Base-by-base conservation (phyloP, 108 stramenopile genomes). In the Hondaea fermentalgiana region DNA sequence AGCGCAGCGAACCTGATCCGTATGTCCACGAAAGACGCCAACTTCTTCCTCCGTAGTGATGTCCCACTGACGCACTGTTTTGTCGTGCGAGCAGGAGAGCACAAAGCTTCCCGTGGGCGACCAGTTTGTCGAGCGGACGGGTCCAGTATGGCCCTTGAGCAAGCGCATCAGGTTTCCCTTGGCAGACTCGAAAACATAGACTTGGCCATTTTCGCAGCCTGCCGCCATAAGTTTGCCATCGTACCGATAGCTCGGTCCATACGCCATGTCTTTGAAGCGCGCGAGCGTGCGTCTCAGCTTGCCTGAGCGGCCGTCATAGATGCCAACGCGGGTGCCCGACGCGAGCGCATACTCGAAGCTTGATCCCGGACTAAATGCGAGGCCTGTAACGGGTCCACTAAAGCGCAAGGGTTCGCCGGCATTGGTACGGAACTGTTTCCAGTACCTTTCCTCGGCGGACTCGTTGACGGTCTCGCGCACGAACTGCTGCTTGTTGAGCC, bases 51-150 rank as follows among this genome's bases (percentile, higher is more conserved):
- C 92, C 17, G 89, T 90, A 23, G 89, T 35, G 5, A 91, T 8
- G 55, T 92, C 92, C 88, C 88, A 92, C 21, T 43, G 47, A 4
- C 45, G 47, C 6, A 57, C 44, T 12, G 45, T 58, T 5, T 59
- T n/a, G 58, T 92, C 92, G 53, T 90, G 90, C 21, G 87, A 72
- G 4, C 29, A 88, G 47, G 90, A 83, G 6, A 90, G 5, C 35
- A 92, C 55, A 60, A n/a, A 44, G 55, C 72, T 60, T 6, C 88
- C 90, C 60, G 29, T 47, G 23, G 60, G 19, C 21, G 89, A 35
- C 69, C 90, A 92, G 17, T 60, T 12, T n/a, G 87, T 69, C 16
- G 23, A 19, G 57, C 87, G 87, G 43, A 88, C 60, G 2, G 91
- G 60, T 0, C 47, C 88, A 8, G 5, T 44, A 47, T 92, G 92